A percentile compares a stretch with the other conserved stretches of the same genome.
These are phyloP conservation scores for Neurospora crassa DNA, from an alignment of 2,329 filamentous ascomycete species.

Conservation along the genomic window DNA sequence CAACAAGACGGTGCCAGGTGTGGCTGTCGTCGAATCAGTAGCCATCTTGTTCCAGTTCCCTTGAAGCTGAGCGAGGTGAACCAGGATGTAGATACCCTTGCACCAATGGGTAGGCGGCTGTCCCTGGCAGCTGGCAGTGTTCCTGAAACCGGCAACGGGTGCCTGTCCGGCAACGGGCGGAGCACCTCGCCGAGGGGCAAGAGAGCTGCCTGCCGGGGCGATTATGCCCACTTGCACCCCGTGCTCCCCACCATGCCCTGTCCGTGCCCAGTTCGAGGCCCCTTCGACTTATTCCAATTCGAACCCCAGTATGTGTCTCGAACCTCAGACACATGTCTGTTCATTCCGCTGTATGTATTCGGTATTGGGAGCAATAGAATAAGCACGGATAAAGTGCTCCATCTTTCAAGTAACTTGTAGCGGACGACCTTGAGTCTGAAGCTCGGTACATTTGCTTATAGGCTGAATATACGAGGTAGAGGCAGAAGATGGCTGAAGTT, in stretches of 20 bases:
- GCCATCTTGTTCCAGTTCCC: not conserved
- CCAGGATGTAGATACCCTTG: not conserved
- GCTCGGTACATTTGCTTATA: not conserved
- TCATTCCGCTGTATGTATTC: not conserved
- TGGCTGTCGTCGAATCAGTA: not conserved
- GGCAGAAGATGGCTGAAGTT: not conserved
- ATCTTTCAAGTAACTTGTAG: not conserved
- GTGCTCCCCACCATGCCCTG: not conserved
- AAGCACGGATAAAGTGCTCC: not conserved
- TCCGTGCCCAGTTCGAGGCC: not conserved
- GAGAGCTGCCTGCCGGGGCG: not conserved
- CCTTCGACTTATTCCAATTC: not conserved
- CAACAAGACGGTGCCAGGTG: not conserved
- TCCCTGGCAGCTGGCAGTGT: not conserved
- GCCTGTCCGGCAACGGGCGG: not conserved
- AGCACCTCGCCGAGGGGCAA: not conserved
- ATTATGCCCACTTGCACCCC: not conserved
- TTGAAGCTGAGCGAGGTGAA: not conserved
- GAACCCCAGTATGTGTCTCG: not conserved
- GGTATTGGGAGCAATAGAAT: not conserved
- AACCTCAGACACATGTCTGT: not conserved
- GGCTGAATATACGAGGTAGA: not conserved
- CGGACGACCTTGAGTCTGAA: not conserved
- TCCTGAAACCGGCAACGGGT: not conserved
- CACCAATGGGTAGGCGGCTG: not conserved